phyloP scores from a whole-genome alignment of 768 basidiomycete genomes.

The Auriscalpium vulgare region DNA sequence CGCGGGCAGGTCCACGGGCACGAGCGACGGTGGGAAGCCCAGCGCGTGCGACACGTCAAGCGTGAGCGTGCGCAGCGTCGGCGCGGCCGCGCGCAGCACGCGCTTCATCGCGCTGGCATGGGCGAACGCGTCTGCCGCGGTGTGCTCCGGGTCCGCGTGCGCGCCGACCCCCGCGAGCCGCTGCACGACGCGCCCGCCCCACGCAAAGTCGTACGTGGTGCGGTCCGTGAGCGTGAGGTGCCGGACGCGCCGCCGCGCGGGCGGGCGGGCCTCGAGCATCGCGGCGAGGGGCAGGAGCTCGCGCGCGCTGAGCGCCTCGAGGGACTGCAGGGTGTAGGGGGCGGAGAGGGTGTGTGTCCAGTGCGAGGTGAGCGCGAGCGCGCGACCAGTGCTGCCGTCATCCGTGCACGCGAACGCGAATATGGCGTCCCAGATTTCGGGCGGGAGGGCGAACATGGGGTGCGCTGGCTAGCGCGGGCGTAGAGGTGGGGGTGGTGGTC shows the following conservation, averaged over 20 bases:
- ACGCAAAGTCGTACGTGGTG: neutral
- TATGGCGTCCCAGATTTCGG: slow-evolving; percentile 24
- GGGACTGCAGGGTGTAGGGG: slow-evolving; percentile 22
- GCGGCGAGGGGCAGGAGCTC: slow-evolving; percentile 22
- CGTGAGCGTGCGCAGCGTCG: neutral
- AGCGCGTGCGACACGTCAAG: neutral
- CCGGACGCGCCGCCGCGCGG: slow-evolving; percentile 19
- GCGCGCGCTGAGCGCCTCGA: slow-evolving; percentile 20
- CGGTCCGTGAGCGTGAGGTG: slow-evolving; percentile 23
- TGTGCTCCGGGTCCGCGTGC: neutral
- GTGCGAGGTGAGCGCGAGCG: slow-evolving; percentile 29
- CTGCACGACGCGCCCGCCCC: neutral
- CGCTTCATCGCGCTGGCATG: neutral
- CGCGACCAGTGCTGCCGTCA: slow-evolving; percentile 27
- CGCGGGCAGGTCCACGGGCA: neutral
- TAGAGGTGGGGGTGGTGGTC: neutral
- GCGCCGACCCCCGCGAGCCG: neutral
- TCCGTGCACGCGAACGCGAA: slow-evolving; percentile 30
- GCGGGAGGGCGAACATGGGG: slow-evolving; percentile 14
- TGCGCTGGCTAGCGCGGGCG: neutral
- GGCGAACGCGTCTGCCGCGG: neutral
- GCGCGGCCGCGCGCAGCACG: neutral
- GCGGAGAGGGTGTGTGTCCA: slow-evolving; percentile 21
- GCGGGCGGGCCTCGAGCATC: slow-evolving; percentile 15
- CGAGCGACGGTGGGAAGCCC: neutral